These are phyloP conservation scores for Eimeria nieschulzi DNA, from an alignment of 169 alveolate genomes.

Conservation along the genomic window DNA sequence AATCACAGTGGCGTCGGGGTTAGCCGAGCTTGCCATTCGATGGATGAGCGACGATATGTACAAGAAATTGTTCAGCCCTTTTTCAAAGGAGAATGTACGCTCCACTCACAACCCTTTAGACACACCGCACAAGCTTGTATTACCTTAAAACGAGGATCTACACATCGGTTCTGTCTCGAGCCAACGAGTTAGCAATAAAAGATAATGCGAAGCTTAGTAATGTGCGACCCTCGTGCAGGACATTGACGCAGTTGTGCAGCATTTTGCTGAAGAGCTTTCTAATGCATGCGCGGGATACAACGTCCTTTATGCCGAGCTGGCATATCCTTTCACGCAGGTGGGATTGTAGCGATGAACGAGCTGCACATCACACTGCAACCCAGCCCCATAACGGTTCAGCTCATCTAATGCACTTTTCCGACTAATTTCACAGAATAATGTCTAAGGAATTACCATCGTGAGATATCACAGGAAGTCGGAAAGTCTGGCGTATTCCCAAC, in stretches of 20 bases:
- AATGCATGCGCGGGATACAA: conserved; percentile 1
- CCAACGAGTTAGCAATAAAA: too few relatives aligned
- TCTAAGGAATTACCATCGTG: too few relatives aligned
- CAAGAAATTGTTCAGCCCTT: background rate
- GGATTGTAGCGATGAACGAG: background rate
- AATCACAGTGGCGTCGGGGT: background rate
- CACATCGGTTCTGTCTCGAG: too few relatives aligned
- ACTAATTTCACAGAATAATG: too few relatives aligned
- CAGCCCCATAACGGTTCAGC: too few relatives aligned
- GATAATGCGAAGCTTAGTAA: too few relatives aligned
- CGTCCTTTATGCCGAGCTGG: conserved; percentile 16
- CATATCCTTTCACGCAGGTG: conserved; percentile 30
- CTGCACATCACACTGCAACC: too few relatives aligned
- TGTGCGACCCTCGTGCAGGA: background rate
- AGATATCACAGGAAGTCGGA: too few relatives aligned
- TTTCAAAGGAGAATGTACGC: background rate
- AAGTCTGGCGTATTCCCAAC: too few relatives aligned
- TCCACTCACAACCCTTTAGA: background rate
- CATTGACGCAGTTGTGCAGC: background rate
- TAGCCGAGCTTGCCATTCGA: conserved; percentile 35
- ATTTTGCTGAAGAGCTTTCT: background rate
- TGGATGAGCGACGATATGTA: conserved; percentile 30
- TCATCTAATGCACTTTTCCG: too few relatives aligned
- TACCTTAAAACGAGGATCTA: too few relatives aligned
- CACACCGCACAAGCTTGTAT: too few relatives aligned